A percentile compares a stretch with the other conserved stretches of the same genome.
Evolutionary conservation across 257 asterid species (phyloP).

Genomic region (Schizonepeta tenuifolia): DNA sequence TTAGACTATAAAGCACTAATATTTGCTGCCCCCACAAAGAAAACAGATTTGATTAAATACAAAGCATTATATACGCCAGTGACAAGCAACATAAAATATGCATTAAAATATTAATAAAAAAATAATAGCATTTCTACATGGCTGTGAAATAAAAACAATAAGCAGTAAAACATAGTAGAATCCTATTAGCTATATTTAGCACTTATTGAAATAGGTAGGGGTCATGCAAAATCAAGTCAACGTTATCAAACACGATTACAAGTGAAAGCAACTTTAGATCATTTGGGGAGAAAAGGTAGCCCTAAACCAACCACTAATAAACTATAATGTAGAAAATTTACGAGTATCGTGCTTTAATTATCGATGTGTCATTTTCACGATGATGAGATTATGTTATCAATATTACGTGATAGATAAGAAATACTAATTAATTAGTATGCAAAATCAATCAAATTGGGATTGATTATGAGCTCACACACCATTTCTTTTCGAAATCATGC

Average conservation of each 20-base stretch:
- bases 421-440: slow-evolving; percentile 15
- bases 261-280: slow-evolving; percentile 37
- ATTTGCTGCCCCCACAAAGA: no score
- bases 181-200: no score
- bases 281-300: slow-evolving; percentile 24
- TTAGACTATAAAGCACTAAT: no score
- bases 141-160: no score
- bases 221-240: slow-evolving; percentile 41
- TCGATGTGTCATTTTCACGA: slow-evolving; percentile 36
- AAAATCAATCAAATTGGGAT: background rate
- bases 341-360: slow-evolving; percentile 42
- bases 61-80: no score
- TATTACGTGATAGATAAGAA: slow-evolving; percentile 42
- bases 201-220: slow-evolving; percentile 22
- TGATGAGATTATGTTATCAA: slow-evolving; percentile 45
- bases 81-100: no score
- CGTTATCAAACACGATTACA: slow-evolving; percentile 23
- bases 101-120: no score
- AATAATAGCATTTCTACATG: no score
- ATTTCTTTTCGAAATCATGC: background rate
- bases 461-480: background rate
- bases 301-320: slow-evolving; percentile 42
- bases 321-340: slow-evolving; percentile 40
- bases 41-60: no score
- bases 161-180: no score